Percentiles rank a stretch among this genome's conserved stretches.
Conservation (phyloP, 2,329 filamentous ascomycete genomes). For the Trichoderma endophyticum region DNA sequence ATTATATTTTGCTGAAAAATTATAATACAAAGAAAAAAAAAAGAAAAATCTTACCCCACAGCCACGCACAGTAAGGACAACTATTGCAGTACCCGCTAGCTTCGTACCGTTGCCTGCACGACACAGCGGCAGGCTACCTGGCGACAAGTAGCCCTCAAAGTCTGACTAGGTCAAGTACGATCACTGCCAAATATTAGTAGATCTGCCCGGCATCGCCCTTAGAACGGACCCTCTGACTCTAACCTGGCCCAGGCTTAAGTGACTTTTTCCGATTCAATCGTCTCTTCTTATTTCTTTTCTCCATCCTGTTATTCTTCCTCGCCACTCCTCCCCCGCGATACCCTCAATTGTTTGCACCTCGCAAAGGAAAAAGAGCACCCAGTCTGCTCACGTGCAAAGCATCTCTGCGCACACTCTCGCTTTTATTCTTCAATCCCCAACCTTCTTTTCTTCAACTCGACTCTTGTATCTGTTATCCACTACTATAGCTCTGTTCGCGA, state of each 20-base stretch:
- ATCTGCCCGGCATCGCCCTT: conserved; percentile 12
- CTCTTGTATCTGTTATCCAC: not conserved
- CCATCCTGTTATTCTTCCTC: conserved; percentile 1
- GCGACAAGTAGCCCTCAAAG: not conserved
- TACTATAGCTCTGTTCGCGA: conserved; percentile 30
- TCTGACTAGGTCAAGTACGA: not conserved
- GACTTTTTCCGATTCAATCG: not conserved
- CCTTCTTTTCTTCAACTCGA: not conserved
- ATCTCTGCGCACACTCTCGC: not conserved
- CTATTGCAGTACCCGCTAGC: not conserved
- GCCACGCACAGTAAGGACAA: not conserved
- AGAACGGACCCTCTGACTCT: not conserved
- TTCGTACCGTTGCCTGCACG: not conserved
- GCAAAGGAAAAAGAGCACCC: not conserved
- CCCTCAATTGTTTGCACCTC: conserved; percentile 9
- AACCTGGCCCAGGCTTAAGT: not conserved
- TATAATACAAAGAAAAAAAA: not conserved
- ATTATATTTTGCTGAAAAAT: not conserved
- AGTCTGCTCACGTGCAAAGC: not conserved
- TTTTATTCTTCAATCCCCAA: not conserved
- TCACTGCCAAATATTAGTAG: not conserved
- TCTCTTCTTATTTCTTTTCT: conserved; percentile 1
- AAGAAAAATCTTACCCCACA: not conserved
- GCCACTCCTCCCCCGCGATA: conserved; percentile 6
- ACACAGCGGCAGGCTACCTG: not conserved